phyloP scores from a whole-genome alignment of 208 protist genomes.

The Acanthamoeba castellanii region DNA sequence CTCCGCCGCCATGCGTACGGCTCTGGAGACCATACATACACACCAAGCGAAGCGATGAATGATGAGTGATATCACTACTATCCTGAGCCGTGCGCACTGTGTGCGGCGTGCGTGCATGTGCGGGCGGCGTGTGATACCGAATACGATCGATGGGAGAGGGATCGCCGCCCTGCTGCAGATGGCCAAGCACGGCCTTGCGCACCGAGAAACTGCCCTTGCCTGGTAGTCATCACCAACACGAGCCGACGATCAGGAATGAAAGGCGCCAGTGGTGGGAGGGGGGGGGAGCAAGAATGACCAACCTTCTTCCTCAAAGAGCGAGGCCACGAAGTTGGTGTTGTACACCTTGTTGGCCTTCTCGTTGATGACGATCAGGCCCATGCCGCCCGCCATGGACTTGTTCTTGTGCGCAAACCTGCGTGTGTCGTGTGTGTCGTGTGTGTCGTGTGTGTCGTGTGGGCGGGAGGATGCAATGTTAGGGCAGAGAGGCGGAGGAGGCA shows the following conservation, averaged over 20 bases:
- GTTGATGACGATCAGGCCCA: slow-evolving; percentile 83
- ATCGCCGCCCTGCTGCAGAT: slow-evolving; percentile 86
- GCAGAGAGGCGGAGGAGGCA: not conserved
- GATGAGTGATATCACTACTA: not conserved
- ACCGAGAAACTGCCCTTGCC: slow-evolving; percentile 81
- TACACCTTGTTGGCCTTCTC: slow-evolving; percentile 84
- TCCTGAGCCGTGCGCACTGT: too few relatives aligned
- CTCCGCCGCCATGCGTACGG: slow-evolving; percentile 1
- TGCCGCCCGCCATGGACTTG: slow-evolving; percentile 7
- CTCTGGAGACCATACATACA: not conserved
- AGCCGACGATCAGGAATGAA: not conserved
- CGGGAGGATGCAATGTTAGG: not conserved
- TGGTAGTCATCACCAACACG: not conserved
- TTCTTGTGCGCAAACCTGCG: not conserved
- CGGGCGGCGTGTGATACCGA: not conserved
- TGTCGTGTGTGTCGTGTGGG: too few relatives aligned
- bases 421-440: too few relatives aligned
- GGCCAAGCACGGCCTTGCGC: slow-evolving; percentile 81
- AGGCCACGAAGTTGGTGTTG: slow-evolving; percentile 80
- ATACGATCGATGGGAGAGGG: slow-evolving; percentile 85
- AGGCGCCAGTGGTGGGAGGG: not conserved
- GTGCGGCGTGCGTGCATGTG: not conserved
- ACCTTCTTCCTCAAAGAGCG: slow-evolving; percentile 81
- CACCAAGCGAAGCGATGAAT: not conserved
- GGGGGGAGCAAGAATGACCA: not conserved